These are phyloP conservation scores for Dactylonectria estremocensis DNA, from an alignment of 2,329 filamentous ascomycete genomes.

Conservation along the genomic window DNA sequence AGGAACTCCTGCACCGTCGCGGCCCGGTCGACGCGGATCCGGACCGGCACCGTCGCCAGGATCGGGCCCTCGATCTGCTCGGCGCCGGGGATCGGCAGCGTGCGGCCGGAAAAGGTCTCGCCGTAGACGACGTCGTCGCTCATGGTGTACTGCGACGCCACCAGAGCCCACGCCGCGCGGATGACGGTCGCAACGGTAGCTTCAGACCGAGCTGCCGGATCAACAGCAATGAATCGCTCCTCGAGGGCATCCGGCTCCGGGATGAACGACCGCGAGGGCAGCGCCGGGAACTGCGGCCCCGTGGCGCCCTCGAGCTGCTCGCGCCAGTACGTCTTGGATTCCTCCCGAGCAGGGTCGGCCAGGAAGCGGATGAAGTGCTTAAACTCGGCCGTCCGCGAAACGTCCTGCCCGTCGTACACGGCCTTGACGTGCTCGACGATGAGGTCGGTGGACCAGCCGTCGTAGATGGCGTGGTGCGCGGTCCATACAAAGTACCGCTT, in stretches of 20 bases:
- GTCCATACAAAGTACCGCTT: constrained; percentile 53
- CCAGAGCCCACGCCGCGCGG: constrained; percentile 49
- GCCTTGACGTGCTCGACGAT: constrained; percentile 44
- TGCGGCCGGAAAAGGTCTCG: constrained; percentile 50
- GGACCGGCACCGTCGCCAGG: constrained; percentile 46
- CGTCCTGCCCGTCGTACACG: constrained; percentile 36
- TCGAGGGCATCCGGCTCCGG: constrained; percentile 40
- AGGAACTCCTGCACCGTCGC: constrained; percentile 43
- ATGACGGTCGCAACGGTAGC: constrained; percentile 46
- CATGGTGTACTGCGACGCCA: constrained; percentile 47
- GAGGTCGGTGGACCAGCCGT: constrained; percentile 50
- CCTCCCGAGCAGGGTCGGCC: constrained; percentile 37
- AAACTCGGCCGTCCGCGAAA: constrained; percentile 45
- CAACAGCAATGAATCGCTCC: constrained; percentile 38
- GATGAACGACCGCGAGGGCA: constrained; percentile 45
- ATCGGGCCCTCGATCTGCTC: constrained; percentile 52
- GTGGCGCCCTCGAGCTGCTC: constrained; percentile 43
- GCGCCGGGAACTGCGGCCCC: constrained; percentile 44
- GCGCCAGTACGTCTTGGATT: constrained; percentile 43
- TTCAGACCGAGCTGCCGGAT: constrained; percentile 40
- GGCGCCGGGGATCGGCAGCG: constrained; percentile 47
- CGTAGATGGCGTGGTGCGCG: constrained; percentile 52
- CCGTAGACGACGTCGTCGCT: constrained; percentile 51
- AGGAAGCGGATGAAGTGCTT: constrained; percentile 47
- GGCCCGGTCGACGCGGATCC: constrained; percentile 44